A percentile compares a stretch with the other conserved stretches of the same genome.
Conservation (phyloP, 2,329 filamentous ascomycete genomes). For the Microcyclosporella mali region DNA sequence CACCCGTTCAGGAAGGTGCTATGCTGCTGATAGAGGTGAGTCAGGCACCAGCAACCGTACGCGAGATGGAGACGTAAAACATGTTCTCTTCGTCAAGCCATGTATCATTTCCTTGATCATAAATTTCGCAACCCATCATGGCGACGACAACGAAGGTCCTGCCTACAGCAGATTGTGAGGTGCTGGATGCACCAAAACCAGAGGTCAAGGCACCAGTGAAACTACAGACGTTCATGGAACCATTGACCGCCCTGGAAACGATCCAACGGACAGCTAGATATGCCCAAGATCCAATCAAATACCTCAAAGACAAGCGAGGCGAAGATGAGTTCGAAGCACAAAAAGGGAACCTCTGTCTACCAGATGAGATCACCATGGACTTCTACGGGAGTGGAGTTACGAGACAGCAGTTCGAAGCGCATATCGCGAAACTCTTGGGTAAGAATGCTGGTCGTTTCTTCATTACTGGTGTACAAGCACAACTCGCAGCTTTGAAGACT, state of each 20-base stretch:
- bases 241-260: background rate
- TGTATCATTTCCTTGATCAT: too few relatives aligned
- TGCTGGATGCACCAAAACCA: background rate
- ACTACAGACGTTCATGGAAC: background rate
- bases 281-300: slow-evolving; percentile 10
- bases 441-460: slow-evolving; percentile 22
- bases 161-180: background rate
- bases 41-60: too few relatives aligned
- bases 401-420: slow-evolving; percentile 17
- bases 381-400: slow-evolving; percentile 16
- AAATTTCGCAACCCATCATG: too few relatives aligned
- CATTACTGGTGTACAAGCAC: slow-evolving; percentile 22
- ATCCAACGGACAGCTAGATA: slow-evolving; percentile 4
- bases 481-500: slow-evolving; percentile 17
- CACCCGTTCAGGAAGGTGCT: too few relatives aligned
- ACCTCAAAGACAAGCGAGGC: slow-evolving; percentile 14
- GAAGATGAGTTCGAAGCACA: slow-evolving; percentile 8
- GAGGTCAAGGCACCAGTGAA: background rate
- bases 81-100: too few relatives aligned
- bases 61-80: too few relatives aligned
- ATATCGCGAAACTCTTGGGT: slow-evolving; percentile 18
- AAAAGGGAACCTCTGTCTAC: slow-evolving; percentile 10
- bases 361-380: slow-evolving; percentile 14
- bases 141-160: background rate
- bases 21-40: too few relatives aligned